phyloP scores from a whole-genome alignment of 148 eudicot species.

The Rhododendron mucronatum region DNA sequence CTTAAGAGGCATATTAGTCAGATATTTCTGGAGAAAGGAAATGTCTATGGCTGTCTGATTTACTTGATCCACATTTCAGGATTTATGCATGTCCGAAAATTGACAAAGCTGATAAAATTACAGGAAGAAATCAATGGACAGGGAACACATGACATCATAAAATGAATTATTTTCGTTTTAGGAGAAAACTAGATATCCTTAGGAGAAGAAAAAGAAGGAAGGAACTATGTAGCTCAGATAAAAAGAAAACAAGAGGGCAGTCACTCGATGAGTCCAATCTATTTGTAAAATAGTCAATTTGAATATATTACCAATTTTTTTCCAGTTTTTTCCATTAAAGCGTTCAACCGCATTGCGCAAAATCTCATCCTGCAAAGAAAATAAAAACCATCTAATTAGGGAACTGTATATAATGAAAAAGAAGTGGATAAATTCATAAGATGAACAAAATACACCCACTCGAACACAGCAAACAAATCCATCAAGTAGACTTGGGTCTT shows the following conservation, averaged over 20 bases:
- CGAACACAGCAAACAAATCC: not conserved
- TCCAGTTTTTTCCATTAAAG: conserved; percentile 87
- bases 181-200: not conserved
- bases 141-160: not conserved
- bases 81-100: not conserved
- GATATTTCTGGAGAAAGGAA: not conserved
- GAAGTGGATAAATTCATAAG: not conserved
- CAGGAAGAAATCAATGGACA: not conserved
- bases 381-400: conserved; percentile 6
- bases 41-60: not conserved
- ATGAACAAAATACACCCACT: not conserved
- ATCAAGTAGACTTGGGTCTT: not conserved
- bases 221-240: not conserved
- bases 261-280: not conserved
- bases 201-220: not conserved
- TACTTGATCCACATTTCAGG: not conserved
- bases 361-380: conserved; percentile 67
- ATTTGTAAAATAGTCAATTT: not conserved
- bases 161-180: not conserved
- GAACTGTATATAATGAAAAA: not conserved
- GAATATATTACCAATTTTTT: conserved; percentile 68
- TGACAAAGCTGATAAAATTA: not conserved
- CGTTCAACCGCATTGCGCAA: conserved; percentile 75
- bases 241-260: not conserved
- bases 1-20: not conserved